phyloP scores from a whole-genome alignment of 129 eudicot genomes.

The Artemisia tridentata region DNA sequence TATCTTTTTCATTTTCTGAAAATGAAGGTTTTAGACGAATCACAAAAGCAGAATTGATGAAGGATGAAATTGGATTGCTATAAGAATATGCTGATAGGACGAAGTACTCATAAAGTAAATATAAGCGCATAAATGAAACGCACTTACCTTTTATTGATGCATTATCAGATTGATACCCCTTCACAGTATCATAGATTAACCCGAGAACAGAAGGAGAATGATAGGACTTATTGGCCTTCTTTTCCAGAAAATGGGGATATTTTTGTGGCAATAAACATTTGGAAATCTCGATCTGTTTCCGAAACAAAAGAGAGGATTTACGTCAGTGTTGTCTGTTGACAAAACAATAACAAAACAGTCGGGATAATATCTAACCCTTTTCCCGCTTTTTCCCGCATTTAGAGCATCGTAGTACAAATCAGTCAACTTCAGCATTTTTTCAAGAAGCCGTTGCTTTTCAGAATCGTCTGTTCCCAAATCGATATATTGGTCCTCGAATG shows the following conservation, averaged over 20 bases:
- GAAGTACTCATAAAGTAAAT: neutral
- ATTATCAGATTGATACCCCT: conserved; percentile 23
- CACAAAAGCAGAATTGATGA: neutral
- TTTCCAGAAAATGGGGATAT: conserved; percentile 67
- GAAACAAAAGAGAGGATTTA: neutral
- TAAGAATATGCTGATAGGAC: neutral
- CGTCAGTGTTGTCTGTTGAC: conserved; percentile 10
- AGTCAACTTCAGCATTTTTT: conserved; percentile 42
- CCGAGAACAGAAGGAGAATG: conserved; percentile 66
- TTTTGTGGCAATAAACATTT: conserved; percentile 25
- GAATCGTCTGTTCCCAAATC: conserved; percentile 32
- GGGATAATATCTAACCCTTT: conserved; percentile 37
- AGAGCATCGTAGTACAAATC: conserved; percentile 86
- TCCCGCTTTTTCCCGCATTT: conserved; percentile 90
- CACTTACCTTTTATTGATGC: conserved; percentile 37
- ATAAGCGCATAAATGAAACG: neutral
- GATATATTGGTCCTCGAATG: conserved; percentile 56
- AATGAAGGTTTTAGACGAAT: too few species aligned
- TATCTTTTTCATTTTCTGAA: too few species aligned
- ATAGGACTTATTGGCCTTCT: conserved; percentile 2
- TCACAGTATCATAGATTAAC: conserved; percentile 41
- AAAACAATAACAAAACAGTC: neutral
- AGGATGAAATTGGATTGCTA: neutral
- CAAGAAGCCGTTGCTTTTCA: conserved; percentile 26
- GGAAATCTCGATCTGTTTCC: conserved; percentile 59